Conservation (phyloP, 1,284 basidiomycete species). For the Ganoderma resinaceum region DNA sequence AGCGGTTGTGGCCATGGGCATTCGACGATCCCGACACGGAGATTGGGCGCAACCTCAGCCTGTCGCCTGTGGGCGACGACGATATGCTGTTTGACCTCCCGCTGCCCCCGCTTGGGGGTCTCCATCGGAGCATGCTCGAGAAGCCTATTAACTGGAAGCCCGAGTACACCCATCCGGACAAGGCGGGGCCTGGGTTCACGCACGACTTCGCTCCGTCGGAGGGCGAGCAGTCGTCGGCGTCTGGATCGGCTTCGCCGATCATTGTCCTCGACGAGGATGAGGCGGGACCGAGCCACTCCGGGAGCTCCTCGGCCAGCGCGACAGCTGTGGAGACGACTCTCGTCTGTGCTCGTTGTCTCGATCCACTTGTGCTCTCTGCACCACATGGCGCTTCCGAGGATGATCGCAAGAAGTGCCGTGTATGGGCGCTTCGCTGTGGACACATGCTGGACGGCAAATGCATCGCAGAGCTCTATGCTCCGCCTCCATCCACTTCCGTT, state of each 20-base stretch:
- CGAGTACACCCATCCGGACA: constrained; percentile 68
- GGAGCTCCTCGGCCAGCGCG: constrained; percentile 24
- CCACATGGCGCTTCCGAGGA: constrained; percentile 42
- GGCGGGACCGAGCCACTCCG: constrained; percentile 26
- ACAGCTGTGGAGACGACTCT: constrained; percentile 45
- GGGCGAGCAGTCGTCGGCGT: constrained; percentile 31
- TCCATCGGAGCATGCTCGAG: constrained; percentile 10
- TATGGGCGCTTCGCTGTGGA: constrained; percentile 78
- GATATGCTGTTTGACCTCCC: constrained; percentile 12
- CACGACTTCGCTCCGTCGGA: constrained; percentile 60
- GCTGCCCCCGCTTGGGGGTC: background rate
- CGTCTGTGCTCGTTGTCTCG: constrained; percentile 67
- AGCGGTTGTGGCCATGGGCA: constrained; percentile 17
- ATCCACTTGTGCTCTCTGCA: constrained; percentile 55
- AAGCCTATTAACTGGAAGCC: constrained; percentile 49
- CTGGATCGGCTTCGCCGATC: constrained; percentile 43
- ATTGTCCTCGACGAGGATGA: constrained; percentile 41
- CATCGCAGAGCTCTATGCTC: constrained; percentile 60
- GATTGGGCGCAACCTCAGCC: constrained; percentile 1
- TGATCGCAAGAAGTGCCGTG: constrained; percentile 47
- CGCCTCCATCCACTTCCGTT: constrained; percentile 32
- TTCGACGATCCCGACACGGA: constrained; percentile 8
- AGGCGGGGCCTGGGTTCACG: constrained; percentile 63
- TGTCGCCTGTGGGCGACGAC: constrained; percentile 14
- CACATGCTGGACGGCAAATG: constrained; percentile 82